phyloP scores from a whole-genome alignment of 768 basidiomycete species.

The Kwoniella bestiolae region DNA sequence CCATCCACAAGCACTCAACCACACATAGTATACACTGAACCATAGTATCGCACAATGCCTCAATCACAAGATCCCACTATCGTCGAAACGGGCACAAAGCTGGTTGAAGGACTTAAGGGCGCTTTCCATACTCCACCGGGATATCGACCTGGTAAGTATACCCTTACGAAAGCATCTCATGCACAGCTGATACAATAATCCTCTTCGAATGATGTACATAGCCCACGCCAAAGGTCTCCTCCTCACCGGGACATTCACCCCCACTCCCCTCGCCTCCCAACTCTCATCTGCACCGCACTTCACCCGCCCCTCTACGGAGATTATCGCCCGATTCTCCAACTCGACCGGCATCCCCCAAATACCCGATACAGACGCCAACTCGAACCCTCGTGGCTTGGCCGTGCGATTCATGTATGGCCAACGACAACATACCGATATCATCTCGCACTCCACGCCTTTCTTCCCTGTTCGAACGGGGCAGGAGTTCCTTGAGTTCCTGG shows the following conservation, averaged over 20 bases:
- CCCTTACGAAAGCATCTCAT: background rate
- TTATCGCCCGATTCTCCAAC: constrained; percentile 30
- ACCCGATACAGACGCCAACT: constrained; percentile 37
- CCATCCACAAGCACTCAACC: too few species aligned
- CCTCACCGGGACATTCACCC: constrained; percentile 26
- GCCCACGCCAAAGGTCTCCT: constrained; percentile 33
- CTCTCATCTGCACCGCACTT: constrained; percentile 34
- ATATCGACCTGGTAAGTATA: constrained; percentile 21
- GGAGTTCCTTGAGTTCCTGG: constrained; percentile 32
- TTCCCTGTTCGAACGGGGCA: constrained; percentile 33
- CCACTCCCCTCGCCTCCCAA: constrained; percentile 14
- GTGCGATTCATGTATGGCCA: constrained; percentile 29
- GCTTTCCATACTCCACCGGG: constrained; percentile 18
- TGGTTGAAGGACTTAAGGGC: constrained; percentile 5
- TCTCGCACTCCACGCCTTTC: constrained; percentile 31
- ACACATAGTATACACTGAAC: background rate
- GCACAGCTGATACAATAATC: too few species aligned
- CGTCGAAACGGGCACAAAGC: background rate
- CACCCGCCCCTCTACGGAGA: constrained; percentile 16
- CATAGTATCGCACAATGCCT: constrained; percentile 11
- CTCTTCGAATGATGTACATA: background rate
- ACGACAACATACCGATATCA: constrained; percentile 37
- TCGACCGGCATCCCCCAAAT: constrained; percentile 31
- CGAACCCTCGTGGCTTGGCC: constrained; percentile 36
- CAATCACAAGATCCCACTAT: constrained; percentile 9